Percentiles rank a stretch among this genome's conserved stretches.
Evolutionary conservation across 257 asterid species (phyloP).

Genomic region (Dorcoceras hygrometricum): DNA sequence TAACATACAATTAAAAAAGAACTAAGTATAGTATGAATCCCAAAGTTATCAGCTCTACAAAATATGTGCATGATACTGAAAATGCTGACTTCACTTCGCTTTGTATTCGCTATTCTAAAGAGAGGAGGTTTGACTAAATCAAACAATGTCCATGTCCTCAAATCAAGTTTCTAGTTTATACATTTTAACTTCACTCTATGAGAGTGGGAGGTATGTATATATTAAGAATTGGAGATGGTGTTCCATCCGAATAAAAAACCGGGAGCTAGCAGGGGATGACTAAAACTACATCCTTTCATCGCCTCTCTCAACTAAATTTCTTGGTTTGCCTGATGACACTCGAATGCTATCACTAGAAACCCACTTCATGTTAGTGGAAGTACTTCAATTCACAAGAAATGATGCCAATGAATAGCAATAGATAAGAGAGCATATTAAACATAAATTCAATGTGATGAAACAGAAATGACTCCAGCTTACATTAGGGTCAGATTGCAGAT

Average conservation of each 20-base stretch:
- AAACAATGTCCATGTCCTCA: neutral
- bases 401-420: neutral
- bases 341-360: neutral
- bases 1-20: slow-evolving; percentile 13
- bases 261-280: neutral
- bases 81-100: neutral
- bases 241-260: neutral
- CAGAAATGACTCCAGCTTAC: slow-evolving; percentile 34
- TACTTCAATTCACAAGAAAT: neutral
- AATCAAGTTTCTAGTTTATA: neutral
- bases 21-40: neutral
- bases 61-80: neutral
- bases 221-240: too few relatives aligned
- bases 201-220: too few relatives aligned
- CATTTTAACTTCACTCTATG: neutral
- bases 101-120: slow-evolving; percentile 1
- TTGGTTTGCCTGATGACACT: neutral
- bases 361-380: neutral
- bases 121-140: slow-evolving; percentile 3
- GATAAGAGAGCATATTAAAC: neutral
- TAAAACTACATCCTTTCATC: too few relatives aligned
- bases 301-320: neutral
- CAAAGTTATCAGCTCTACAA: neutral
- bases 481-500: slow-evolving; percentile 46
- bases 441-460: neutral